Conservation (phyloP, 1,284 basidiomycete species). For the Fomitiporia mediterranea region DNA sequence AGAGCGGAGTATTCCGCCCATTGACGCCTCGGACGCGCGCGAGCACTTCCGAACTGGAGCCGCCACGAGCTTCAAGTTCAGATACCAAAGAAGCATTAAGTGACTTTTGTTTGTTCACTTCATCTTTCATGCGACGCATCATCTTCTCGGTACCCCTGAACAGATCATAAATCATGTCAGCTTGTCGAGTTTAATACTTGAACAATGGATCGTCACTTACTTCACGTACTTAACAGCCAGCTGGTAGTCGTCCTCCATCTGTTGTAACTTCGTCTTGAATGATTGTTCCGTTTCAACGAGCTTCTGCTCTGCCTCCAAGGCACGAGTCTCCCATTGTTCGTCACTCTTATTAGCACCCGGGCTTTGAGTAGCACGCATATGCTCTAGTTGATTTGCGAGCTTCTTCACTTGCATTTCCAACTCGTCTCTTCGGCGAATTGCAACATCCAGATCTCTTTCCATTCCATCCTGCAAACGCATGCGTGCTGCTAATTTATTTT, state of each 20-base stretch:
- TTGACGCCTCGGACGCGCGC: slow-evolving; percentile 60
- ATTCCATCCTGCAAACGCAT: slow-evolving; percentile 68
- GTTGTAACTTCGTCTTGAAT: slow-evolving; percentile 72
- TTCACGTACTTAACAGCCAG: slow-evolving; percentile 89
- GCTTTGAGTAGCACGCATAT: slow-evolving; percentile 50
- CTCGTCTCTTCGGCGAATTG: slow-evolving; percentile 63
- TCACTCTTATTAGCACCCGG: slow-evolving; percentile 33
- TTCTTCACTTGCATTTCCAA: slow-evolving; percentile 64
- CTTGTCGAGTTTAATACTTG: slow-evolving; percentile 22
- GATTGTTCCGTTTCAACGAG: slow-evolving; percentile 74
- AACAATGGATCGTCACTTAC: slow-evolving; percentile 43
- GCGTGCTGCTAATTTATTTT: slow-evolving; percentile 69
- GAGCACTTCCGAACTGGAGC: slow-evolving; percentile 51
- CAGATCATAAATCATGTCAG: slow-evolving; percentile 14
- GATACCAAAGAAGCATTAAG: slow-evolving; percentile 73
- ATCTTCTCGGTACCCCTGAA: slow-evolving; percentile 96
- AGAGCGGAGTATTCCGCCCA: slow-evolving; percentile 75
- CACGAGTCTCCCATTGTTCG: slow-evolving; percentile 47
- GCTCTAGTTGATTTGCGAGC: slow-evolving; percentile 64
- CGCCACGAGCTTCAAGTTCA: slow-evolving; percentile 71
- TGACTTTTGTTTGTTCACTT: slow-evolving; percentile 85
- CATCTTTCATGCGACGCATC: slow-evolving; percentile 95
- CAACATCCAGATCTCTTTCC: slow-evolving; percentile 64
- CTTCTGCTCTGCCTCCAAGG: slow-evolving; percentile 64
- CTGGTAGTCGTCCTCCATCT: slow-evolving; percentile 94